A percentile compares a stretch with the other conserved stretches of the same genome.
phyloP scores from a whole-genome alignment of 768 basidiomycete genomes.

The Peribolospora baueri region DNA sequence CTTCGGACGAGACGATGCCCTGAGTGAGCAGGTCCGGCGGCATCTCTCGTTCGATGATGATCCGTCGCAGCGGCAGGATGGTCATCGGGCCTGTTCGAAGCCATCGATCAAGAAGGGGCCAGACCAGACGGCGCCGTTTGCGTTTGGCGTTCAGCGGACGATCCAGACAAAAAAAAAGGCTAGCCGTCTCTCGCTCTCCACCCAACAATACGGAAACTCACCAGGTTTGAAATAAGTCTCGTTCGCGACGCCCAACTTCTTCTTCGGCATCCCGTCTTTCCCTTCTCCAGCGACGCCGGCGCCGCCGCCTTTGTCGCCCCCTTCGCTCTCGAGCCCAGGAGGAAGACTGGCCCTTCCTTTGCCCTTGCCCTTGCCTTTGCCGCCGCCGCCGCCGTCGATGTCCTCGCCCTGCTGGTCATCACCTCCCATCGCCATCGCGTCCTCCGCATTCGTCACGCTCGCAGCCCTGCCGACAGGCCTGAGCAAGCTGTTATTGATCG shows the following conservation, averaged over 20 bases:
- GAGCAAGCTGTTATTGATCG: not conserved
- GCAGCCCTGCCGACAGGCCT: not conserved
- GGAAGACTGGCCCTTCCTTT: not conserved
- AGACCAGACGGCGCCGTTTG: slow-evolving; percentile 17
- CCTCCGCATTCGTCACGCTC: slow-evolving; percentile 7
- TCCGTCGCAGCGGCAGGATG: slow-evolving; percentile 12
- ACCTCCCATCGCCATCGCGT: slow-evolving; percentile 3
- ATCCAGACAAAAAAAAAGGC: slow-evolving; percentile 23
- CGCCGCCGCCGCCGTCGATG: not conserved
- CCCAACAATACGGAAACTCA: not conserved
- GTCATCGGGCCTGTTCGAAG: not conserved
- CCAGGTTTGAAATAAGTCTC: slow-evolving; percentile 12
- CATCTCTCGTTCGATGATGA: slow-evolving; percentile 12
- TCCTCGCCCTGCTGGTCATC: not conserved
- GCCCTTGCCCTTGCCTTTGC: slow-evolving; percentile 5
- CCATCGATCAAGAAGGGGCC: not conserved
- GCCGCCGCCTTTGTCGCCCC: not conserved
- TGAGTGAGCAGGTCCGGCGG: slow-evolving; percentile 4
- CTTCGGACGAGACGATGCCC: slow-evolving; percentile 46
- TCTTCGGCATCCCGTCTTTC: not conserved
- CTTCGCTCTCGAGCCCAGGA: not conserved
- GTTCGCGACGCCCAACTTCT: slow-evolving; percentile 12
- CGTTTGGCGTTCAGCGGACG: slow-evolving; percentile 46
- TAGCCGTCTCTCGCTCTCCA: not conserved
- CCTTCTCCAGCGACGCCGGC: not conserved